Evolutionary conservation across 1,139 yeast species (phyloP).

Genomic region (Kodamaea fungicola): DNA sequence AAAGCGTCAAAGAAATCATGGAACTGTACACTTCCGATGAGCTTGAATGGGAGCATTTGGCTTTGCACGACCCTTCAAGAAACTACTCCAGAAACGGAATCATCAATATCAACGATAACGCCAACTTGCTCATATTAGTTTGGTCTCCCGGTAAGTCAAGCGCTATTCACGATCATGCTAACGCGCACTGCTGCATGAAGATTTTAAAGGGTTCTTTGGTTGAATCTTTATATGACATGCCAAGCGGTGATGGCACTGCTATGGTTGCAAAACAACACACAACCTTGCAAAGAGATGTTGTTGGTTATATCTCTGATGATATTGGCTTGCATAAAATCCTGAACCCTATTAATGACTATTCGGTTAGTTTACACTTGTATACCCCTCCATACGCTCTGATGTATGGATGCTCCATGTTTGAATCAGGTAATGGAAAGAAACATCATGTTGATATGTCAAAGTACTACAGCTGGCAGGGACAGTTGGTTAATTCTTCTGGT

Average conservation of each 20-base stretch:
- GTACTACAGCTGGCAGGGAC: slow-evolving; percentile 63
- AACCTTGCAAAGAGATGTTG: slow-evolving; percentile 40
- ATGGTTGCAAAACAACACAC: slow-evolving; percentile 33
- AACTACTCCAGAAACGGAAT: slow-evolving; percentile 64
- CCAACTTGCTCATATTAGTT: slow-evolving; percentile 62
- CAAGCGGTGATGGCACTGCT: slow-evolving; percentile 21
- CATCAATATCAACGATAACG: slow-evolving; percentile 63
- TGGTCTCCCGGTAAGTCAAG: slow-evolving; percentile 73
- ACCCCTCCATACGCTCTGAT: slow-evolving; percentile 76
- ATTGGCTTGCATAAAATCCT: slow-evolving; percentile 66
- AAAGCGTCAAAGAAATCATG: slow-evolving; percentile 44
- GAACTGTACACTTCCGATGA: slow-evolving; percentile 45
- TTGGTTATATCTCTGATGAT: slow-evolving; percentile 64
- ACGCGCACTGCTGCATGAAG: slow-evolving; percentile 71
- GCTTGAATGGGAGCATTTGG: slow-evolving; percentile 59
- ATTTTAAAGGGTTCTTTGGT: slow-evolving; percentile 56
- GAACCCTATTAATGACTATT: slow-evolving; percentile 45
- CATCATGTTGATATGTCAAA: slow-evolving; percentile 61
- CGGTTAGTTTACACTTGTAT: slow-evolving; percentile 70
- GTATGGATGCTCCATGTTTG: slow-evolving; percentile 64
- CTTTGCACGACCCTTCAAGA: slow-evolving; percentile 49
- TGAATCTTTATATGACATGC: slow-evolving; percentile 59
- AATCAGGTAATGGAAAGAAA: slow-evolving; percentile 48
- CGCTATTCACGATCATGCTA: slow-evolving; percentile 73
- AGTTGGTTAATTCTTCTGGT: slow-evolving; percentile 26